Base-by-base conservation (phyloP, 148 eudicot genomes). In the Chenopodium quinoa region DNA sequence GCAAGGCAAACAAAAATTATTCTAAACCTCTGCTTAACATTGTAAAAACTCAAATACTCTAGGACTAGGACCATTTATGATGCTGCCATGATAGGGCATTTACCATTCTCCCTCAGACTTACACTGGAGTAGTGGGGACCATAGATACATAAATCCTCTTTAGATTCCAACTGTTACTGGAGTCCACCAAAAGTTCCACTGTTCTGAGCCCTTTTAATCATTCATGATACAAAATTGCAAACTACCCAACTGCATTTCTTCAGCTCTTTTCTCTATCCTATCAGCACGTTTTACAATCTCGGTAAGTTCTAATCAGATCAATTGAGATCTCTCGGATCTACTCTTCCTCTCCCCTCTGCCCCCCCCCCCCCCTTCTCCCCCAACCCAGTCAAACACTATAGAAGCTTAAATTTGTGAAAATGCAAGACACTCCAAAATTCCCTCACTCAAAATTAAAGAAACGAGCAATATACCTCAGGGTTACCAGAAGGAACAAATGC, bases 401-500 rank as follows among this genome's bases (percentile, higher is more conserved):
- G 22, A 22, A 25, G 60, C 19, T 25, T 19, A 70, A 5, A 23
- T 46, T 34, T 9, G 72, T 5, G 29, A 40, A 31, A 20, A 2
- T 25, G 27, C 70, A 44, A 44, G 11, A 46, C 11, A 63, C 22
- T 29, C 32, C 72, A 34, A 44, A 44, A 25, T 34, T 63, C 23
- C 37, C 44, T 12, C 13, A 27, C 9, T 19, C 31, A 10, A 19
- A 19, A 13, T 31, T 8, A 22, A 8, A 63, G 32, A 69, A 73
- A 79, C 72, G 74, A 63, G 78, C 37, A 65, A 13, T 64, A 64
- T 79, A 94, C 99, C 98, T 94, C 91, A 78, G 93, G 83, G 83
- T 88, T 92, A 54, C 84, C 85, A 82, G 98, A 94, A 83, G 98
- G 97, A 81, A 96, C 95, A 90, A 96, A 94, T 8, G 98, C 99